These are phyloP conservation scores for rapeseed (Brassica napus) DNA, from an alignment of 345 rosid species.

Conservation along the genomic window DNA sequence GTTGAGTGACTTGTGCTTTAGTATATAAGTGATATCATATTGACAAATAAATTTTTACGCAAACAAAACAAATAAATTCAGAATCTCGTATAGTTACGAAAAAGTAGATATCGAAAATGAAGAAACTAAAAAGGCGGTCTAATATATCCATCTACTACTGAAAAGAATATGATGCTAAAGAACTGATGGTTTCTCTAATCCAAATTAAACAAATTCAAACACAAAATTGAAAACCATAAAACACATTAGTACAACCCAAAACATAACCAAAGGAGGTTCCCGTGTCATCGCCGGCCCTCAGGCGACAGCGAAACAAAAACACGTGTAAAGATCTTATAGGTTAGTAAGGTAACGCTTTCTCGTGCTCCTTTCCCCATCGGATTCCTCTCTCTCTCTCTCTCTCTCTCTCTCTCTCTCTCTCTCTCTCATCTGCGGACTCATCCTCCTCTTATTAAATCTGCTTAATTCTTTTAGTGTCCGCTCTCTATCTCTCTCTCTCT, in stretches of 20 bases:
- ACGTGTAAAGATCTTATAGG: slow-evolving; percentile 21
- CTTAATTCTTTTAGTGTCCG: slow-evolving; percentile 45
- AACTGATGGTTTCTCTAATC: background rate
- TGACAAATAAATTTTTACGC: background rate
- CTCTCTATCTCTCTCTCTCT: slow-evolving; percentile 17
- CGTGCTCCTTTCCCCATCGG: slow-evolving; percentile 18
- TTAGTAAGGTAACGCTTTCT: background rate
- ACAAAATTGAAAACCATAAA: no score
- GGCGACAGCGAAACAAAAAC: background rate
- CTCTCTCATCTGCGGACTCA: slow-evolving; percentile 37
- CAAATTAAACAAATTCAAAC: background rate
- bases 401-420: background rate
- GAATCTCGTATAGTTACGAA: background rate
- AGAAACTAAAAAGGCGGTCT: background rate
- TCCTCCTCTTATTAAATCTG: slow-evolving; percentile 45
- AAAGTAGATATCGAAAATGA: background rate
- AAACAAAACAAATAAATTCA: background rate
- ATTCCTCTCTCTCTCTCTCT: background rate
- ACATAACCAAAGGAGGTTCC: background rate
- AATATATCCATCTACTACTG: background rate
- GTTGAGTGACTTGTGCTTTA: no score
- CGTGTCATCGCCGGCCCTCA: slow-evolving; percentile 20
- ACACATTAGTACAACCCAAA: background rate
- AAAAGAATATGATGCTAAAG: background rate
- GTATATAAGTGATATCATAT: background rate